Evolutionary conservation across 2,329 filamentous ascomycete species (phyloP).

Genomic region (Venturia asperata): DNA sequence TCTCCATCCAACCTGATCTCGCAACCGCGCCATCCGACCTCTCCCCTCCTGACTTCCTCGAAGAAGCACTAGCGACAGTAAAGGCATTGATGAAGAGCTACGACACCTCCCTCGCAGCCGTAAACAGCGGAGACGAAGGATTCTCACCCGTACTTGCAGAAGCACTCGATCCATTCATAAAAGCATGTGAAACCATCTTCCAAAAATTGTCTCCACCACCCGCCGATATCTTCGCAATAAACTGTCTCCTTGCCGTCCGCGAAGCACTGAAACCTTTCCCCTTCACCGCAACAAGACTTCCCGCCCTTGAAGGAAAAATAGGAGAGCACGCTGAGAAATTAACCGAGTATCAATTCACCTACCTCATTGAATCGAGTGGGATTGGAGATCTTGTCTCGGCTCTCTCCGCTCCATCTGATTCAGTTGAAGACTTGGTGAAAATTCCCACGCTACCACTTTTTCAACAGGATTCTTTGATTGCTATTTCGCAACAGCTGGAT

Average conservation of each 20-base stretch:
- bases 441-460: slow-evolving; percentile 51
- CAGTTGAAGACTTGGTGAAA: slow-evolving; percentile 43
- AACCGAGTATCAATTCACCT: slow-evolving; percentile 60
- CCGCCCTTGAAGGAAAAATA: slow-evolving; percentile 52
- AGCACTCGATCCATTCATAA: slow-evolving; percentile 78
- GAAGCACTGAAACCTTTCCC: slow-evolving; percentile 51
- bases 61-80: slow-evolving; percentile 72
- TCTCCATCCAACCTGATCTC: slow-evolving; percentile 64
- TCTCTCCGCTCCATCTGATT: slow-evolving; percentile 33
- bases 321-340: slow-evolving; percentile 51
- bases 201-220: slow-evolving; percentile 52
- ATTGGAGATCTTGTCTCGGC: slow-evolving; percentile 57
- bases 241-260: slow-evolving; percentile 58
- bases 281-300: slow-evolving; percentile 56
- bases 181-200: slow-evolving; percentile 64
- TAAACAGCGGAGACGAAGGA: slow-evolving; percentile 52
- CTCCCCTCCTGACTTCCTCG: slow-evolving; percentile 69
- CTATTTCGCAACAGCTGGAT: slow-evolving; percentile 70
- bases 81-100: slow-evolving; percentile 76
- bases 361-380: slow-evolving; percentile 69
- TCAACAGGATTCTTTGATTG: slow-evolving; percentile 53
- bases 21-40: slow-evolving; percentile 65
- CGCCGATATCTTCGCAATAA: slow-evolving; percentile 63
- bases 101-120: slow-evolving; percentile 64
- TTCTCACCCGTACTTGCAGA: slow-evolving; percentile 71